Evolutionary conservation across 2,329 filamentous ascomycete genomes (phyloP).

Genomic region (Calonectria henricotiae): DNA sequence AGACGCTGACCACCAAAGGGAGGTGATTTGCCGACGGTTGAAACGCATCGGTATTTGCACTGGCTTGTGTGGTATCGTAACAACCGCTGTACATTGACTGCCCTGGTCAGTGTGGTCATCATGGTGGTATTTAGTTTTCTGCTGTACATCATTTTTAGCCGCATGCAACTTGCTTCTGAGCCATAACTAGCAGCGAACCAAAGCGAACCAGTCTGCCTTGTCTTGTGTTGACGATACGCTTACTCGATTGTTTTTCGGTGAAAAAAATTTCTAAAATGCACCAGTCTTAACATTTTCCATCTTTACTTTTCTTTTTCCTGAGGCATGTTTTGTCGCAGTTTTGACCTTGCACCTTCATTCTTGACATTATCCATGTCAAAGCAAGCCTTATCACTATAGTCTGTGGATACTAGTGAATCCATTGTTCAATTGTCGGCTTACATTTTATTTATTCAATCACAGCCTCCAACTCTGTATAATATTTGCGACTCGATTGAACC

Average conservation of each 20-base stretch:
- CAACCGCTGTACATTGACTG: neutral
- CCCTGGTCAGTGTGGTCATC: neutral
- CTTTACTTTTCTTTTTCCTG: neutral
- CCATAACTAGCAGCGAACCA: neutral
- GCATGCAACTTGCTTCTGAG: neutral
- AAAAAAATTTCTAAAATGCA: neutral
- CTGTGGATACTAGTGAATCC: neutral
- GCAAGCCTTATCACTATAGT: no score
- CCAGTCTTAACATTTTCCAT: neutral
- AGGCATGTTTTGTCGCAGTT: neutral
- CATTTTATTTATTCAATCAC: neutral
- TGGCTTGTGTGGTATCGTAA: neutral
- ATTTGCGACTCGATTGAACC: neutral
- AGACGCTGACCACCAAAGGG: constrained; percentile 8
- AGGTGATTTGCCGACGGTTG: neutral
- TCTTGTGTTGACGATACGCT: neutral
- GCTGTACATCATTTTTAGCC: constrained; percentile 3
- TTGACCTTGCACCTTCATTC: neutral
- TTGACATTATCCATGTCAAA: neutral
- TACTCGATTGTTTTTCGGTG: neutral
- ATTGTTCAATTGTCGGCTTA: neutral
- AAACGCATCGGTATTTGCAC: neutral
- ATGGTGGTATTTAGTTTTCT: neutral
- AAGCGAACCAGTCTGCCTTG: constrained; percentile 25
- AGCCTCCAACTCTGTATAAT: neutral